These are phyloP conservation scores for Phaeomoniella chlamydospora DNA, from an alignment of 2,329 filamentous ascomycete genomes.

Conservation along the genomic window DNA sequence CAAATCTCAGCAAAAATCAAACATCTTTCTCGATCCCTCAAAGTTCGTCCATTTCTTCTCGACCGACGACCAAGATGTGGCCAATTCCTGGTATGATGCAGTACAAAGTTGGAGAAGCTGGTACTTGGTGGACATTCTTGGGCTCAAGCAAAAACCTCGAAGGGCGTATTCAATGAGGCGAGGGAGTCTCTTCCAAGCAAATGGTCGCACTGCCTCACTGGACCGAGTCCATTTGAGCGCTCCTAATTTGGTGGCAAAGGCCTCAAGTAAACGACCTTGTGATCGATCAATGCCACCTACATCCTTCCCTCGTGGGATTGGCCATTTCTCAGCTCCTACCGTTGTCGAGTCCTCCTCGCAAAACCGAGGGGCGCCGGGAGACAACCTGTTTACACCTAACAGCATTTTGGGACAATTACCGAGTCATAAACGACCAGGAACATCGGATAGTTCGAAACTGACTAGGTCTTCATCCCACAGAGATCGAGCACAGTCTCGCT, in stretches of 20 bases:
- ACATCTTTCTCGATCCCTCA: constrained; percentile 65
- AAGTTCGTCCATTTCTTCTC: constrained; percentile 91
- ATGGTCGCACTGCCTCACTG: background rate
- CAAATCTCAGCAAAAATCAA: constrained; percentile 82
- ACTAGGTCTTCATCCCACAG: background rate
- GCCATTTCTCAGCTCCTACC: background rate
- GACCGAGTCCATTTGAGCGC: background rate
- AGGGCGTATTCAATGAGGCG: constrained; percentile 3
- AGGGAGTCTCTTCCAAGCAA: constrained; percentile 4
- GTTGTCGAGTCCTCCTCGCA: background rate
- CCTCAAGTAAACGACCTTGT: background rate
- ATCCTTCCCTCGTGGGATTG: constrained; percentile 10
- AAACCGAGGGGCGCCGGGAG: constrained; percentile 8
- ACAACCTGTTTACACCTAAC: constrained; percentile 10
- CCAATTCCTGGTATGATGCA: constrained; percentile 53
- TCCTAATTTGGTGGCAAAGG: background rate
- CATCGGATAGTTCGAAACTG: background rate
- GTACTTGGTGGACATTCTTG: constrained; percentile 67
- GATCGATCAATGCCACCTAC: constrained; percentile 12
- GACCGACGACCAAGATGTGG: constrained; percentile 55
- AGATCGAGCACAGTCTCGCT: constrained; percentile 2
- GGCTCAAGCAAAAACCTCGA: constrained; percentile 31
- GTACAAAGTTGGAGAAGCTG: constrained; percentile 80
- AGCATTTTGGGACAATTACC: constrained; percentile 10
- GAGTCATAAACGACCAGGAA: constrained; percentile 8